Evolutionary conservation across 2,329 filamentous ascomycete genomes (phyloP).

Genomic region (Fusarium caatingaense): DNA sequence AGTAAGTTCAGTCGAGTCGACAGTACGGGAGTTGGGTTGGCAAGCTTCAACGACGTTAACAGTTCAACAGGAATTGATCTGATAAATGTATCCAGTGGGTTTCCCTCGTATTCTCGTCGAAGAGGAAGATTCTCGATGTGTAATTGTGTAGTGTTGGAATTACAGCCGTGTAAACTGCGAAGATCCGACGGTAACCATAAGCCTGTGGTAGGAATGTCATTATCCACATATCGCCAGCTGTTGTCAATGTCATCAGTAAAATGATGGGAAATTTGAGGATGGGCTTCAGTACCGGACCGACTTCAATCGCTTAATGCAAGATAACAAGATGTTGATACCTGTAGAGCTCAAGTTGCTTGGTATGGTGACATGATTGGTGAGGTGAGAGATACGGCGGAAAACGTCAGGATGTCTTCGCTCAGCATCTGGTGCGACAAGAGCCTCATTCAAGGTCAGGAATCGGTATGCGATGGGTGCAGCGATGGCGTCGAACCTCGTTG

Average conservation of each 20-base stretch:
- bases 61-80: slow-evolving; percentile 54
- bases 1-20: slow-evolving; percentile 55
- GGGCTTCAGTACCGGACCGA: slow-evolving; percentile 54
- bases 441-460: slow-evolving; percentile 52
- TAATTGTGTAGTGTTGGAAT: slow-evolving; percentile 49
- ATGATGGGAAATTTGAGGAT: not conserved
- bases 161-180: slow-evolving; percentile 49
- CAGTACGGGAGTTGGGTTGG: slow-evolving; percentile 54
- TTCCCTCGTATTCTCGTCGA: slow-evolving; percentile 50
- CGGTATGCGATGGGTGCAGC: slow-evolving; percentile 58
- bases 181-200: slow-evolving; percentile 56
- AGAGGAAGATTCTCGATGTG: slow-evolving; percentile 57
- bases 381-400: slow-evolving; percentile 51
- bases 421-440: slow-evolving; percentile 52
- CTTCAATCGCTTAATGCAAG: slow-evolving; percentile 51
- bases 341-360: slow-evolving; percentile 55
- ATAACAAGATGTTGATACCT: slow-evolving; percentile 52
- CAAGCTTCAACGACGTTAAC: slow-evolving; percentile 56
- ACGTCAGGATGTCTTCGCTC: slow-evolving; percentile 49
- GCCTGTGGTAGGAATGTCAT: slow-evolving; percentile 39
- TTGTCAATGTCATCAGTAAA: slow-evolving; percentile 21
- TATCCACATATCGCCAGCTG: slow-evolving; percentile 56
- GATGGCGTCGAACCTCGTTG: slow-evolving; percentile 55
- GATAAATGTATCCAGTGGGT: slow-evolving; percentile 52
- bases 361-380: slow-evolving; percentile 57